Base-by-base conservation (phyloP, 306 rosid genomes). In the Vicia villosa region DNA sequence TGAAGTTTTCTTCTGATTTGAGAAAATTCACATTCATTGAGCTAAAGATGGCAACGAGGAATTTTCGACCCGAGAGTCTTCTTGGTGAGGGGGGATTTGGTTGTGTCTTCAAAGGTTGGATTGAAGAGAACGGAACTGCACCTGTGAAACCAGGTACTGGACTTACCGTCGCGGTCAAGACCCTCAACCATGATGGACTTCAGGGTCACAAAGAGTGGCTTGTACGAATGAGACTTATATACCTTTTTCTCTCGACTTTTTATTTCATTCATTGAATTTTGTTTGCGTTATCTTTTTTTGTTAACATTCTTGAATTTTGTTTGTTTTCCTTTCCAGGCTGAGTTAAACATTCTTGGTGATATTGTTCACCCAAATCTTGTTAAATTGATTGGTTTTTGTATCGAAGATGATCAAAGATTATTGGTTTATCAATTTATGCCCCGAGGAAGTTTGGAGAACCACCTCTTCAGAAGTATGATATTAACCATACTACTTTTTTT, bases 121-220 rank as follows among this genome's bases (percentile, higher is more conserved):
- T 93, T 11, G 98, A 93, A 78, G 97, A 88, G 85, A 88, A 93
- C 20, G 98, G 98, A 70, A 93, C 98, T 58, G 96, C 96, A 76
- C 97, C 98, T 14, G 98, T 87, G 67, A 93, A 90, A 83, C 96
- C 98, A 13, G 98, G 98, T 62, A 93, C 98, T 6, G 98, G 98
- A 20, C 98, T 93, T 70, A 93, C 98, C 0, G 98, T 93, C 32
- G 98, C 98, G 5, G 98, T 93, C 76, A 93, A 93, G 88, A 93
- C 93, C 67, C 96, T 93, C 64, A 93, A 93, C 74, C 98, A 93
- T 51, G 97, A 90, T 73, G 98, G 98, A 66, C 86, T 90, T 77
- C 98, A 93, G 83, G 98, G 98, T 82, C 98, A 93, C 77, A 93
- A 90, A 78, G 98, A 93, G 81, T 93, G 98, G 98, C 95, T 93